These are phyloP conservation scores for Scheffersomyces lignosus DNA, from an alignment of 805 yeast genomes.

Conservation along the genomic window DNA sequence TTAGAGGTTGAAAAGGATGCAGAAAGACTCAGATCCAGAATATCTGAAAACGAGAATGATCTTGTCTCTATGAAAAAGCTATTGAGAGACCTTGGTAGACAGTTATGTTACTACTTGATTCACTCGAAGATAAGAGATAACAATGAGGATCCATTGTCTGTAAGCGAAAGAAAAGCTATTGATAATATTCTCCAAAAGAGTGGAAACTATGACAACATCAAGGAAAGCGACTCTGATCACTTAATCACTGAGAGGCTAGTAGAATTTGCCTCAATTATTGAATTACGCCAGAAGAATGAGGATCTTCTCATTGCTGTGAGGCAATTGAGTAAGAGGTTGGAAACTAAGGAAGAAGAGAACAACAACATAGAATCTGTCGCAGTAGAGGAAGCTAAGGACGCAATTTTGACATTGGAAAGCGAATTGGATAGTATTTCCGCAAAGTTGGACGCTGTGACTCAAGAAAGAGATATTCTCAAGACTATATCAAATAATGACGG, in stretches of 20 bases:
- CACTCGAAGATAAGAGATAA: slow-evolving; percentile 60
- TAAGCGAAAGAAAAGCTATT: slow-evolving; percentile 64
- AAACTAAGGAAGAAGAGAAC: slow-evolving; percentile 53
- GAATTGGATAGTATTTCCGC: slow-evolving; percentile 53
- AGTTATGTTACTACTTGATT: slow-evolving; percentile 71
- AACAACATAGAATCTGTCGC: slow-evolving; percentile 47
- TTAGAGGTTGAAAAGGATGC: slow-evolving; percentile 42
- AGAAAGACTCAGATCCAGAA: slow-evolving; percentile 29
- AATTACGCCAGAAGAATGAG: slow-evolving; percentile 71
- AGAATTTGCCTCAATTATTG: slow-evolving; percentile 63
- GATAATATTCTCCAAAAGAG: slow-evolving; percentile 49
- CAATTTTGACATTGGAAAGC: slow-evolving; percentile 61
- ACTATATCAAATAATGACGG: slow-evolving; percentile 8
- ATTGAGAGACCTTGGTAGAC: slow-evolving; percentile 74
- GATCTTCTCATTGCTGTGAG: slow-evolving; percentile 70
- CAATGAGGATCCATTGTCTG: slow-evolving; percentile 60
- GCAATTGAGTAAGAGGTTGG: slow-evolving; percentile 69
- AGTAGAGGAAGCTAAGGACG: slow-evolving; percentile 65
- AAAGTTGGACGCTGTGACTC: slow-evolving; percentile 52
- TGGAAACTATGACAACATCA: slow-evolving; percentile 23
- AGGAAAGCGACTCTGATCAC: slow-evolving; percentile 66
- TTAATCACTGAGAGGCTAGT: slow-evolving; percentile 74
- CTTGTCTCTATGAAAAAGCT: slow-evolving; percentile 51
- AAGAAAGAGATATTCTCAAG: slow-evolving; percentile 72
- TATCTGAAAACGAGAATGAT: slow-evolving; percentile 48